These are phyloP conservation scores for Microsporum ferrugineum DNA, from an alignment of 2,329 filamentous ascomycete genomes.

Conservation along the genomic window DNA sequence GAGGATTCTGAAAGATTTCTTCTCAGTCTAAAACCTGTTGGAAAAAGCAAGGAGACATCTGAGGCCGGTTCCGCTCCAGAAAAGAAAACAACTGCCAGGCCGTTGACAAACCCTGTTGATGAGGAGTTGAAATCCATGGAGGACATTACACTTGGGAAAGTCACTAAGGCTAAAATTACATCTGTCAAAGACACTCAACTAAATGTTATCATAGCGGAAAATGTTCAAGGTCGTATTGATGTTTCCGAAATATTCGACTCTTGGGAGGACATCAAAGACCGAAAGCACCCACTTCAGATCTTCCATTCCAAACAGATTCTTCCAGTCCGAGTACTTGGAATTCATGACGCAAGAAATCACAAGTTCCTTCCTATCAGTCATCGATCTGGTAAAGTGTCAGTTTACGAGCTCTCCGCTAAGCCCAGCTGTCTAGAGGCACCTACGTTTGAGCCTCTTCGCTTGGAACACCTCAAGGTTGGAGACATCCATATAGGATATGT, in stretches of 20 bases:
- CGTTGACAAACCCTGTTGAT: conserved; percentile 52
- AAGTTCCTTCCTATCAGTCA: conserved; percentile 87
- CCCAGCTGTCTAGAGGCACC: conserved; percentile 44
- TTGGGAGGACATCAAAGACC: conserved; percentile 75
- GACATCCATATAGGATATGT: conserved; percentile 70
- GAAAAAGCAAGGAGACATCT: conserved; percentile 37
- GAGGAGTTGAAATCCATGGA: conserved; percentile 51
- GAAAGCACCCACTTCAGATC: conserved; percentile 64
- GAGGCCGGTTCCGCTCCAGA: conserved; percentile 25
- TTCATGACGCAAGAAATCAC: conserved; percentile 83
- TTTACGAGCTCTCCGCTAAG: conserved; percentile 81
- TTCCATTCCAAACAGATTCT: conserved; percentile 63
- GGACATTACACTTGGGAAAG: conserved; percentile 61
- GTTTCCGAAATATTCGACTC: conserved; percentile 80
- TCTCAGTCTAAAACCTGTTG: conserved; percentile 45
- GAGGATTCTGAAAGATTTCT: conserved; percentile 57
- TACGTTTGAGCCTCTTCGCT: conserved; percentile 52
- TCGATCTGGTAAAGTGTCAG: conserved; percentile 61
- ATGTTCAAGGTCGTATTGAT: conserved; percentile 84
- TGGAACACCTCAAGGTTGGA: conserved; percentile 62
- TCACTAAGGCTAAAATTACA: conserved; percentile 65
- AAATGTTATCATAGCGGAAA: conserved; percentile 79
- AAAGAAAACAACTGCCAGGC: conserved; percentile 22
- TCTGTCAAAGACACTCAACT: conserved; percentile 84
- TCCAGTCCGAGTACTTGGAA: conserved; percentile 65